Base-by-base conservation (phyloP, 306 rosid genomes). In the Delonix regia region DNA sequence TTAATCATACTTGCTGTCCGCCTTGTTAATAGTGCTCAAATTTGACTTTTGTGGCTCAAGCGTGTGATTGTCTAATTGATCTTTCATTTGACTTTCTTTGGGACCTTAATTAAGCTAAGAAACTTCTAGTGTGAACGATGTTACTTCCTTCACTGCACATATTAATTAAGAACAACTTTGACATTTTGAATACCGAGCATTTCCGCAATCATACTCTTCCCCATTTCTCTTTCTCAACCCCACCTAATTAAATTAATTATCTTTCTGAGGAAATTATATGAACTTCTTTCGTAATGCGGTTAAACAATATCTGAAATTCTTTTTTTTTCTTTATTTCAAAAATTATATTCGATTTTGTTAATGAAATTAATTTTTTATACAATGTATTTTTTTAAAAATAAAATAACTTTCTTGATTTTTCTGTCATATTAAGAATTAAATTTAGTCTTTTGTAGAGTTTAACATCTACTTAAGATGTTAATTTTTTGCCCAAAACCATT, bases 121-220 rank as follows among this genome's bases (percentile, higher is more conserved):
- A 74, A 14, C 42, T 60, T 18, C 69, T 51, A 70, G 76, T 72
- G 82, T 82, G 82, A 82, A 78, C 75, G 28, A 7, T 19, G 42
- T 5, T 78, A 56, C 39, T 83, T 78, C 67, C 9, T 13, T n/a
- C 19, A 19, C 24, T 28, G 19, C 63, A 3, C 24, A 3, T 12
- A 42, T 9, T 34, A 5, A 42, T 9, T 34, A 5, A 24, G 10
- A 24, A 64, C 5, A 15, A 14, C 15, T 7, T 33, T 48, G 49
- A 18, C 9, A 44, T 45, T 15, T 16, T 25, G 18, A 28, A 28
- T 22, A 51, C 21, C 13, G 28, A 42, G 38, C 42, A 77, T 47
- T 64, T 68, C 76, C 5, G 41, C 18, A 77, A 66, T 66, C 66
- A 38, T 51, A 61, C 30, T 33, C 15, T 9, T 60, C 12, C 11